phyloP scores from a whole-genome alignment of 345 rosid genomes.

The Eucalyptus guilfoylei region DNA sequence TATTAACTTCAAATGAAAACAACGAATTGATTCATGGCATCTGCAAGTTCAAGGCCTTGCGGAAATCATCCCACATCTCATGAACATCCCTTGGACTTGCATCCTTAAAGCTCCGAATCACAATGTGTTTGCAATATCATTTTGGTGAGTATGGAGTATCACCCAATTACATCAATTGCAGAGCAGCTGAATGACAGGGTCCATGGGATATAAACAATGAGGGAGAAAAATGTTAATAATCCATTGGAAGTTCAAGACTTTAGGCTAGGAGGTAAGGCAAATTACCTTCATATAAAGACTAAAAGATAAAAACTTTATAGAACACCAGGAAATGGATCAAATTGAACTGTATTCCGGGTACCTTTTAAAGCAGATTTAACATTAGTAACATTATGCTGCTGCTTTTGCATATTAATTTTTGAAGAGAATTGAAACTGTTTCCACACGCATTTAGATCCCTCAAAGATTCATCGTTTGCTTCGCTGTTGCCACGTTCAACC shows the following conservation, averaged over 20 bases:
- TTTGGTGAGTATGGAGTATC: not conserved
- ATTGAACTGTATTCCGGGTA: not conserved
- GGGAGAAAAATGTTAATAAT: not conserved
- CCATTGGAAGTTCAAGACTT: not conserved
- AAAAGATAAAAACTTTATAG: not conserved
- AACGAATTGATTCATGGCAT: not conserved
- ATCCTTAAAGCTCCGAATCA: not conserved
- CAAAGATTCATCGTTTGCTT: not conserved
- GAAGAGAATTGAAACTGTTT: not conserved
- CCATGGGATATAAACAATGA: not conserved
- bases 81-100: not conserved
- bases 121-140: not conserved
- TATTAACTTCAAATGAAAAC: not conserved
- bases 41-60: not conserved
- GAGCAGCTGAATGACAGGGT: not conserved
- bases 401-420: not conserved
- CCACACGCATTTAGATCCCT: not conserved
- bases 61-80: not conserved
- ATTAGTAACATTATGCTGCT: not conserved
- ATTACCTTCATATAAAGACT: not conserved
- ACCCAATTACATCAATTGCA: not conserved
- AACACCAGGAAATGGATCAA: not conserved
- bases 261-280: not conserved
- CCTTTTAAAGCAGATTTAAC: not conserved
- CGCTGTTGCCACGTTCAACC: conserved; percentile 34